phyloP scores from a whole-genome alignment of 75 land plant species.

The Pinus taeda region DNA sequence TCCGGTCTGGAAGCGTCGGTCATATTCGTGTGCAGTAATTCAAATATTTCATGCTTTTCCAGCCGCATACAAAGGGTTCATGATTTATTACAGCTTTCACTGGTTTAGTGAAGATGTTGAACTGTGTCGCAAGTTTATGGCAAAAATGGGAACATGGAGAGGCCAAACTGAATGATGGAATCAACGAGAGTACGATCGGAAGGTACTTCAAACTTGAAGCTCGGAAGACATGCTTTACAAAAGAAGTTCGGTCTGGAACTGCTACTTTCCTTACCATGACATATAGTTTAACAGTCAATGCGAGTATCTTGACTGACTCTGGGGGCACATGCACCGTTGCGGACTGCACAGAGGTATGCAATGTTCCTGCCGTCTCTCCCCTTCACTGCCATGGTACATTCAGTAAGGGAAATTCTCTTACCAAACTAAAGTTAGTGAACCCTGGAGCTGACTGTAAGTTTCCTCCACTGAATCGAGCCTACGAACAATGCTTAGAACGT shows the following conservation, averaged over 20 bases:
- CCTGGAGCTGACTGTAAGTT: conserved; percentile 50
- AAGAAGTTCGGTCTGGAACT: conserved; percentile 77
- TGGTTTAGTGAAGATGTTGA: too few relatives aligned
- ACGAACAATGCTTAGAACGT: conserved; percentile 43
- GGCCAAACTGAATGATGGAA: conserved; percentile 47
- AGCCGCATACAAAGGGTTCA: too few relatives aligned
- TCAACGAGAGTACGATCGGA: conserved; percentile 50
- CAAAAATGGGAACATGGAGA: conserved; percentile 3
- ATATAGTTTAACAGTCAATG: conserved; percentile 89
- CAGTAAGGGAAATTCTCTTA: not conserved
- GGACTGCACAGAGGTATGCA: conserved; percentile 50
- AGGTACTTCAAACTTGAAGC: conserved; percentile 81
- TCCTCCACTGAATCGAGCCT: conserved; percentile 42
- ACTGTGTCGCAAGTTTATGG: too few relatives aligned
- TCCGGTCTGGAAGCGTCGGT: too few relatives aligned
- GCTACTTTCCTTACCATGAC: conserved; percentile 98
- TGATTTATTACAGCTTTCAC: too few relatives aligned
- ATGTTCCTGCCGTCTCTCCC: conserved; percentile 14
- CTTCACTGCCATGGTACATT: conserved; percentile 11
- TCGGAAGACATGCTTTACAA: conserved; percentile 68
- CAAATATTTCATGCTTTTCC: too few relatives aligned
- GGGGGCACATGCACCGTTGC: conserved; percentile 71
- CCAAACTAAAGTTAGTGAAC: conserved; percentile 3
- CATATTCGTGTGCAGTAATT: too few relatives aligned
- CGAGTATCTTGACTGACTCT: conserved; percentile 85